Percentiles rank a stretch among this genome's conserved stretches.
phyloP scores from a whole-genome alignment of 2,329 filamentous ascomycete species.

The Huntiella abstrusa region DNA sequence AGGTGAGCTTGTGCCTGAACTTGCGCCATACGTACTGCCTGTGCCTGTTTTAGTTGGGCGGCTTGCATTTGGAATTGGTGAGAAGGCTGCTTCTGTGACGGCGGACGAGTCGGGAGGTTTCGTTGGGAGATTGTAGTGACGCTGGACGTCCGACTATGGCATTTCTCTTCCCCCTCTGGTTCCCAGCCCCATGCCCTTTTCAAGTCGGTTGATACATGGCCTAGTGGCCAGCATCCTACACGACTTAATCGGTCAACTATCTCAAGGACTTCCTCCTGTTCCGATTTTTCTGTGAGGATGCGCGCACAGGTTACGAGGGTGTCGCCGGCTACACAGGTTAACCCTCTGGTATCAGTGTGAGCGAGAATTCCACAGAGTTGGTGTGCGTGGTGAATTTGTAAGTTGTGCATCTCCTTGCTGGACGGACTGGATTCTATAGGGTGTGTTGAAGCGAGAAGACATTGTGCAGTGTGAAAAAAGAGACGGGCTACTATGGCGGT shows the following conservation, averaged over 20 bases:
- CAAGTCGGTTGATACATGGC: slow-evolving; percentile 52
- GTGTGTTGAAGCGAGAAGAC: slow-evolving; percentile 62
- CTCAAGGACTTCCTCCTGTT: slow-evolving; percentile 63
- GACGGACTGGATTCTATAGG: slow-evolving; percentile 43
- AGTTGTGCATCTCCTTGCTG: slow-evolving; percentile 46
- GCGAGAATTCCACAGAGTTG: slow-evolving; percentile 81
- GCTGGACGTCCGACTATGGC: slow-evolving; percentile 2
- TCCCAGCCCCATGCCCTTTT: slow-evolving; percentile 64
- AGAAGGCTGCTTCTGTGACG: slow-evolving; percentile 10
- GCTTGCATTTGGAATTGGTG: slow-evolving; percentile 10
- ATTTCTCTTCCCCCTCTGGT: background rate
- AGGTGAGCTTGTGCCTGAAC: slow-evolving; percentile 1
- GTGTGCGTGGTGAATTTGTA: slow-evolving; percentile 57
- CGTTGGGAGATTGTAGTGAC: background rate
- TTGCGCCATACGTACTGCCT: slow-evolving; percentile 3
- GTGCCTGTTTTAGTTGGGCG: slow-evolving; percentile 10
- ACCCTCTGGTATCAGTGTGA: slow-evolving; percentile 62
- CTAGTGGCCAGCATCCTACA: slow-evolving; percentile 63
- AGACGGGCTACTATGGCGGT: slow-evolving; percentile 64
- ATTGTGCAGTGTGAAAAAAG: slow-evolving; percentile 77
- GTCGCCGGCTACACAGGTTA: slow-evolving; percentile 61
- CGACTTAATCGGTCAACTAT: slow-evolving; percentile 59
- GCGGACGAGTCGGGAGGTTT: slow-evolving; percentile 3
- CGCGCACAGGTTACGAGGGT: slow-evolving; percentile 62
- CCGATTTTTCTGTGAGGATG: slow-evolving; percentile 44